A percentile compares a stretch with the other conserved stretches of the same genome.
Evolutionary conservation across 257 asterid species (phyloP).

Genomic region (Capsicum baccatum): DNA sequence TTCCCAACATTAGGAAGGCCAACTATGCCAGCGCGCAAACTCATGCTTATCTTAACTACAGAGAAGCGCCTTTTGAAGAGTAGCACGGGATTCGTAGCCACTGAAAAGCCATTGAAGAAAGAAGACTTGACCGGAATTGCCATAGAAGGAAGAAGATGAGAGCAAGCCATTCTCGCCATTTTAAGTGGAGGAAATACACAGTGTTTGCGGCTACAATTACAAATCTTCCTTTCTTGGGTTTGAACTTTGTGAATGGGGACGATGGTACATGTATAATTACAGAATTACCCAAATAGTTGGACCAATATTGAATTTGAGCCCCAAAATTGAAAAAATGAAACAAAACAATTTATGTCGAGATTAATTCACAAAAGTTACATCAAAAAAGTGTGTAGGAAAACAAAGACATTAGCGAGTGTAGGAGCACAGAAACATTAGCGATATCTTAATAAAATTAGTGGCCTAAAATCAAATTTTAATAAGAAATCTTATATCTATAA

Average conservation of each 20-base stretch:
- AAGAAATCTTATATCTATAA: no score
- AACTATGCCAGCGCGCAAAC: constrained; percentile 92
- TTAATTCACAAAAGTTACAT: background rate
- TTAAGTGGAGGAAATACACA: background rate
- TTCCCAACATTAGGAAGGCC: constrained; percentile 99
- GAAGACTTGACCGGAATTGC: constrained; percentile 52
- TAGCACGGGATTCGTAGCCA: constrained; percentile 52
- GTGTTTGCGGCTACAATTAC: background rate
- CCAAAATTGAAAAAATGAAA: background rate
- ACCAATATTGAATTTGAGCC: background rate
- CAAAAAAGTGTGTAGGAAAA: background rate
- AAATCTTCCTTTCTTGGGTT: background rate
- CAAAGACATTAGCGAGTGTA: background rate
- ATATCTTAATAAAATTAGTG: no score
- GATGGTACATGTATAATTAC: background rate
- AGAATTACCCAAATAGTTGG: background rate
- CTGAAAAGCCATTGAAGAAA: constrained; percentile 35
- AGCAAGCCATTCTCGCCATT: constrained; percentile 76
- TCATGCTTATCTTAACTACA: constrained; percentile 81
- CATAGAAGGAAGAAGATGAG: constrained; percentile 67
- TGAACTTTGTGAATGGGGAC: background rate
- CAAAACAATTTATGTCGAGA: background rate
- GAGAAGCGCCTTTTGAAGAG: constrained; percentile 60
- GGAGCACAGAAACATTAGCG: no score
- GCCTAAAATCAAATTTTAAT: no score